These are phyloP conservation scores for Hypoxylon fuscum DNA, from an alignment of 495 filamentous ascomycete species.

Conservation along the genomic window DNA sequence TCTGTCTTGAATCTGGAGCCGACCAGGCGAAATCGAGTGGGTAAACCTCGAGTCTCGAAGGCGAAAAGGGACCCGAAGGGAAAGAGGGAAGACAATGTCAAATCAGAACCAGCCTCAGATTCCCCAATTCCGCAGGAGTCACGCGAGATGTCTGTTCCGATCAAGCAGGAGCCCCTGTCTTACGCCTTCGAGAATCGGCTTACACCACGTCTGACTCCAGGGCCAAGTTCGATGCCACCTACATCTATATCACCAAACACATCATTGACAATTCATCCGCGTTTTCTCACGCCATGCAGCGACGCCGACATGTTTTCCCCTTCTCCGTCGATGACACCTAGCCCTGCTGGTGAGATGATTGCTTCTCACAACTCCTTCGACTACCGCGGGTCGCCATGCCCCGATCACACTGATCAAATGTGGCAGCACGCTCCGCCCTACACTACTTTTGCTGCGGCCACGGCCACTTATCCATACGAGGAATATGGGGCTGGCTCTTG, in stretches of 20 bases:
- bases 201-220: slow-evolving; percentile 42
- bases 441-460: slow-evolving; percentile 29
- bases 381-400: slow-evolving; percentile 38
- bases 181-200: slow-evolving; percentile 33
- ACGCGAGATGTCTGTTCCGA: slow-evolving; percentile 26
- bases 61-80: slow-evolving; percentile 49
- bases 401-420: slow-evolving; percentile 35
- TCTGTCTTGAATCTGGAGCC: slow-evolving; percentile 53
- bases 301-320: slow-evolving; percentile 50
- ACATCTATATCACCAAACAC: slow-evolving; percentile 16
- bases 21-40: slow-evolving; percentile 50
- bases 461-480: slow-evolving; percentile 33
- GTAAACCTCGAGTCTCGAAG: slow-evolving; percentile 51
- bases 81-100: slow-evolving; percentile 45
- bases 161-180: slow-evolving; percentile 48
- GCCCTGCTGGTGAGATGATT: slow-evolving; percentile 42
- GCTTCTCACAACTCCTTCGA: slow-evolving; percentile 37
- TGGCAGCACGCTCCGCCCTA: slow-evolving; percentile 32
- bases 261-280: slow-evolving; percentile 39
- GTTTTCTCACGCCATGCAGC: slow-evolving; percentile 56
- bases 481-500: slow-evolving; percentile 33
- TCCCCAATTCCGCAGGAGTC: slow-evolving; percentile 19
- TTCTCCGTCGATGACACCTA: slow-evolving; percentile 36
- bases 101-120: slow-evolving; percentile 35
- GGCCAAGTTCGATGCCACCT: slow-evolving; percentile 24